phyloP scores from a whole-genome alignment of 1,139 yeast species.

The Suhomyces taliae region DNA sequence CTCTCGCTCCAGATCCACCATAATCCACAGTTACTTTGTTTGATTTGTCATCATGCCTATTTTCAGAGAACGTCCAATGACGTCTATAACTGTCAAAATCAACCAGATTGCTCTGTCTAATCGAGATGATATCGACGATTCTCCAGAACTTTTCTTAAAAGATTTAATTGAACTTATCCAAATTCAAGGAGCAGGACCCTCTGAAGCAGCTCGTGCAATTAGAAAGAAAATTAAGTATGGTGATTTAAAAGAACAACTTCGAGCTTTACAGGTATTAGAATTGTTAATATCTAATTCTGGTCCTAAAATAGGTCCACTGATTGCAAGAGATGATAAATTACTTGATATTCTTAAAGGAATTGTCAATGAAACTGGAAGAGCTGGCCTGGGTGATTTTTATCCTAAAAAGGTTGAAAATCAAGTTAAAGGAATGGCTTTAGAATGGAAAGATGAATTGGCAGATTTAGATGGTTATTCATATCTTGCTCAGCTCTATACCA shows the following conservation, averaged over 20 bases:
- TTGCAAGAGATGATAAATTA: constrained; percentile 73
- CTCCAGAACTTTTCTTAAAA: constrained; percentile 33
- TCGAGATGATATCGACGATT: constrained; percentile 32
- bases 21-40: too few relatives aligned
- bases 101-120: constrained; percentile 43
- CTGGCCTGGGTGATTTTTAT: constrained; percentile 40
- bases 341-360: constrained; percentile 63
- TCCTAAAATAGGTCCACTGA: constrained; percentile 36
- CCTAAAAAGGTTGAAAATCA: constrained; percentile 48
- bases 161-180: constrained; percentile 42
- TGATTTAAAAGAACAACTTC: constrained; percentile 52
- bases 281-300: constrained; percentile 79
- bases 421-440: constrained; percentile 51
- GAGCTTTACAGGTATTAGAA: constrained; percentile 72
- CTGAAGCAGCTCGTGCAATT: constrained; percentile 87
- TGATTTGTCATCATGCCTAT: constrained; percentile 34
- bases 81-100: constrained; percentile 55
- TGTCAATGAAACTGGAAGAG: constrained; percentile 33
- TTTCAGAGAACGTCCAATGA: constrained; percentile 51
- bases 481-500: constrained; percentile 48
- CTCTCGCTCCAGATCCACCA: too few relatives aligned
- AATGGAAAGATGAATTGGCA: constrained; percentile 61
- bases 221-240: constrained; percentile 91
- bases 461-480: constrained; percentile 53
- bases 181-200: constrained; percentile 49